Base-by-base conservation (phyloP, 352 stramenopile genomes). In the Saprolegnia parasitica region DNA sequence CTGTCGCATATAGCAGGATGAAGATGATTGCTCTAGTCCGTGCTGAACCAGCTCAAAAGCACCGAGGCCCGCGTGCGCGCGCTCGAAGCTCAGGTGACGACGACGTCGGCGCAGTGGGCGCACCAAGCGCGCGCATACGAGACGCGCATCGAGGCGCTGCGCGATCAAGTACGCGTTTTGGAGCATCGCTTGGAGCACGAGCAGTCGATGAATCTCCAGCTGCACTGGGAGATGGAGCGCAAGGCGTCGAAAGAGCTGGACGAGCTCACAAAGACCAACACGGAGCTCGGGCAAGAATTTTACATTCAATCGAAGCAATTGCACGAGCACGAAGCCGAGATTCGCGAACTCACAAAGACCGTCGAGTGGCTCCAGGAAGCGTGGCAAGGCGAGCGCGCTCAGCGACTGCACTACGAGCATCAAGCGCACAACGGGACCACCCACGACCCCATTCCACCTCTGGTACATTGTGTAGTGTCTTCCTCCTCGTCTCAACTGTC, bases 241-340 rank as follows among this genome's bases (percentile, higher is more conserved):
- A 88, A 89, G 56, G 73, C 77, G 1, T 80, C 78, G 61, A 91
- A 91, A 68, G 84, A 91, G 70, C 71, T 91, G 81, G 84, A 62
- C 24, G 55, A 39, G 15, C 32, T 24, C 55, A 16, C 11, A 0
- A 24, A 29, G 23, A 40, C 21, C 8, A 32, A 65, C 26, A 45
- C 42, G n/a, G 45, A 54, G 21, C 20, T 65, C 15, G 57, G 45
- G 21, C 18, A 65, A 39, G 21, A 35, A 23, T 61, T 40, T 40
- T 40, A 61, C 26, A 24, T 15, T 16, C 21, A 61, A n/a, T 61
- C 54, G 1, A 8, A 65, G 35, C 24, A 13, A 26, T 20, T 26
- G 40, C 32, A 50, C 40, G 18, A 50, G n/a, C 15, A 39, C 15
- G 24, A 65, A 29, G 16, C 35, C 15, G 57, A 65, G 18, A 50